A percentile compares a stretch with the other conserved stretches of the same genome.
Evolutionary conservation across 805 yeast genomes (phyloP).

Genomic region (Candida krabiensis): DNA sequence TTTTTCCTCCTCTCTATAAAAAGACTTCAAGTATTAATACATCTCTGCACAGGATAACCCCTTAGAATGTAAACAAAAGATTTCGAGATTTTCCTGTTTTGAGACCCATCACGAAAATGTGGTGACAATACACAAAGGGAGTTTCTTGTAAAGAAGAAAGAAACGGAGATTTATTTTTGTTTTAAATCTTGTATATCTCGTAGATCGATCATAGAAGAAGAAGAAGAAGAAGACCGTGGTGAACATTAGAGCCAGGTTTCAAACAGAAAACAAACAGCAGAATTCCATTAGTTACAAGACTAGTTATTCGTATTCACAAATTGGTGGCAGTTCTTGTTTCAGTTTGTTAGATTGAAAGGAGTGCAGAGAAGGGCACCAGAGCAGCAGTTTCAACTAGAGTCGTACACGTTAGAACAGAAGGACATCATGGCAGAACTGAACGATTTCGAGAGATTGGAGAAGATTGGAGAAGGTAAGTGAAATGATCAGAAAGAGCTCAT

Average conservation of each 20-base stretch:
- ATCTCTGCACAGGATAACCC: too few species aligned
- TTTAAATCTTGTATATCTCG: too few species aligned
- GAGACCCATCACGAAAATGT: conserved; percentile 17
- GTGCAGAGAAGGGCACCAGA: not conserved
- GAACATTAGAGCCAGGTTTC: not conserved
- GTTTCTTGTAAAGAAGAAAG: not conserved
- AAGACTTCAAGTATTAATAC: too few species aligned
- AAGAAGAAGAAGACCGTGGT: not conserved
- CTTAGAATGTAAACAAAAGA: conserved; percentile 16
- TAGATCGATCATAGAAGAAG: not conserved
- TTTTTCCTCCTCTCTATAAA: too few species aligned
- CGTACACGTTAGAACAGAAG: not conserved
- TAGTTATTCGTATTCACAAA: too few species aligned
- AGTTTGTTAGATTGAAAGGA: not conserved
- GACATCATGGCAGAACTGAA: conserved; percentile 76
- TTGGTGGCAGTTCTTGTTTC: not conserved
- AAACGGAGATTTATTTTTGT: too few species aligned
- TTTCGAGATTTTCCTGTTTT: conserved; percentile 13
- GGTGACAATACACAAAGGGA: not conserved
- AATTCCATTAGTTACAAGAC: too few species aligned
- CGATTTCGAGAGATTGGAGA: conserved; percentile 91
- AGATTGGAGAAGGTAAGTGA: conserved; percentile 91
- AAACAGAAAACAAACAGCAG: not conserved
- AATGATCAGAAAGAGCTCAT: too few species aligned
- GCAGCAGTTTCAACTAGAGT: not conserved